Evolutionary conservation across 2,329 filamentous ascomycete genomes (phyloP).

Genomic region (Epichloe bromicola): DNA sequence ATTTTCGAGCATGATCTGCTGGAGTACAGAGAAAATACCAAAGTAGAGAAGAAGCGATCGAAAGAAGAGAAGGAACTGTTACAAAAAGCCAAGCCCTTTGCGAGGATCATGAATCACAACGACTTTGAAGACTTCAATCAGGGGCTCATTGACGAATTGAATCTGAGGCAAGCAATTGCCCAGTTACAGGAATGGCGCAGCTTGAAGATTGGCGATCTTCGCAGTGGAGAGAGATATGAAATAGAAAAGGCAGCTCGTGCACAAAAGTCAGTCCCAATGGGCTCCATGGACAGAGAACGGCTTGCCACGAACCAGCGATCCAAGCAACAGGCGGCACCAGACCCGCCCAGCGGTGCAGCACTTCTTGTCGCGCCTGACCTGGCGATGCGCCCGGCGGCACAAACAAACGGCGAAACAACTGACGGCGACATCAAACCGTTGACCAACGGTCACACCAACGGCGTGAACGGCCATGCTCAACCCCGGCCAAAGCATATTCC

Average conservation of each 20-base stretch:
- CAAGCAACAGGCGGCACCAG: constrained; percentile 52
- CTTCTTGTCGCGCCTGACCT: constrained; percentile 70
- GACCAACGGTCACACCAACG: constrained; percentile 9
- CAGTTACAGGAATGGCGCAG: constrained; percentile 92
- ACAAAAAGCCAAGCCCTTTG: constrained; percentile 91
- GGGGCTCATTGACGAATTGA: constrained; percentile 80
- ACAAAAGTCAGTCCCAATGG: constrained; percentile 57
- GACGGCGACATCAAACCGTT: constrained; percentile 28
- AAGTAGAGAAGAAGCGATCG: constrained; percentile 83
- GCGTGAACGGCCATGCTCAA: constrained; percentile 22
- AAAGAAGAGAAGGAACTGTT: constrained; percentile 89
- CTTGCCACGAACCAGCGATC: constrained; percentile 59
- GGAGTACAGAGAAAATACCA: constrained; percentile 85
- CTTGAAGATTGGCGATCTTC: constrained; percentile 71
- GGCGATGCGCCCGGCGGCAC: constrained; percentile 40
- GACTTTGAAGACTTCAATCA: constrained; percentile 82
- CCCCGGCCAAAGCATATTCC: constrained; percentile 38
- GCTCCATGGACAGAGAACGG: constrained; percentile 69
- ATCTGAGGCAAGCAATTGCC: constrained; percentile 74
- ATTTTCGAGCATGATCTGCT: constrained; percentile 91
- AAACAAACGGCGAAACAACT: constrained; percentile 23
- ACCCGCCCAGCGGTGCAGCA: constrained; percentile 62
- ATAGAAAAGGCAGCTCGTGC: constrained; percentile 68
- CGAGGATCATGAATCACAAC: constrained; percentile 86
- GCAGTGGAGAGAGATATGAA: constrained; percentile 85